Evolutionary conservation across 148 eudicot species (phyloP).

Genomic region (Cornus controversa): DNA sequence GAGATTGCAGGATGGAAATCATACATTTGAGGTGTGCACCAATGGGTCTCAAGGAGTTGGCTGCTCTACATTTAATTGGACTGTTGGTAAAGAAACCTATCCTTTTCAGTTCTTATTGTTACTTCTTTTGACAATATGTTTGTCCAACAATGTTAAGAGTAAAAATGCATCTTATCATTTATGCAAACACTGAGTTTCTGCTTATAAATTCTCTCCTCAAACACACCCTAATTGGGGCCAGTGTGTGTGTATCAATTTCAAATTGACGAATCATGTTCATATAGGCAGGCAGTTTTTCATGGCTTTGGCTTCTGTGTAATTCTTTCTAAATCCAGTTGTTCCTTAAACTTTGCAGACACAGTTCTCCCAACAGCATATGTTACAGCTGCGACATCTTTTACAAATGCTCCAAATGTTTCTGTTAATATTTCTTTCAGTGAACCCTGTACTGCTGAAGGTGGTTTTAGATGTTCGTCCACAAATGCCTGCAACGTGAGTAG

Average conservation of each 20-base stretch:
- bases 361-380: slow-evolving; percentile 80
- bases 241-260: background rate
- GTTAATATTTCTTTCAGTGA: slow-evolving; percentile 77
- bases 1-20: slow-evolving; percentile 68
- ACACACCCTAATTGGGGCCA: too few species aligned
- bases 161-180: too few species aligned
- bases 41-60: slow-evolving; percentile 46
- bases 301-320: background rate
- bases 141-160: background rate
- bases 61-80: slow-evolving; percentile 84
- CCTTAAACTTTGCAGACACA: slow-evolving; percentile 56
- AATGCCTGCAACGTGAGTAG: slow-evolving; percentile 86
- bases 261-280: background rate
- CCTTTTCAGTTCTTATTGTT: slow-evolving; percentile 4
- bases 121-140: background rate
- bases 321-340: slow-evolving; percentile 11
- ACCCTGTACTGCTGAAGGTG: slow-evolving; percentile 76
- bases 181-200: too few species aligned
- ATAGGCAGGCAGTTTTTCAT: background rate
- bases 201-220: too few species aligned
- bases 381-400: slow-evolving; percentile 54
- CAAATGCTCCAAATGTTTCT: slow-evolving; percentile 54
- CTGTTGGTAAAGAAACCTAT: slow-evolving; percentile 52
- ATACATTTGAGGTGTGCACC: slow-evolving; percentile 75
- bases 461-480: slow-evolving; percentile 69